Evolutionary conservation across 139 green algal genomes (phyloP).

Genomic region (Medakamo hakoo): DNA sequence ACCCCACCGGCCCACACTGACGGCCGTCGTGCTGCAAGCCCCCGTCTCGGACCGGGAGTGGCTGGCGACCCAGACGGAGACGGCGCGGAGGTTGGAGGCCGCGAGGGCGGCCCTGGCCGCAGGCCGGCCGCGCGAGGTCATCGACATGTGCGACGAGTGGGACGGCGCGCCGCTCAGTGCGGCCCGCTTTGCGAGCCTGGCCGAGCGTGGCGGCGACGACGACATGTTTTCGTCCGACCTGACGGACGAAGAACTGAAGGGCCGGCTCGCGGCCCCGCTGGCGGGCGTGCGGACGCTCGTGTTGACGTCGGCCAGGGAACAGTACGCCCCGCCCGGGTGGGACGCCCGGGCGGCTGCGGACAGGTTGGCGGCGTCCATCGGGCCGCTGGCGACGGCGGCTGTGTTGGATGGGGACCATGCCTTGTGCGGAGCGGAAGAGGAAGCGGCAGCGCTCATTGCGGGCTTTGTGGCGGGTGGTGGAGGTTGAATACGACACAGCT

Average conservation of each 20-base stretch:
- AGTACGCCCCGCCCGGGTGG: conserved; percentile 19
- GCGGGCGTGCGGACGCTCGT: conserved; percentile 21
- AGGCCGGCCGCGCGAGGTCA: conserved; percentile 23
- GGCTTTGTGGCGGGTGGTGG: too few relatives aligned
- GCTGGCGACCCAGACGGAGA: conserved; percentile 12
- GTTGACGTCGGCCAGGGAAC: conserved; percentile 28
- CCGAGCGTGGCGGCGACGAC: conserved; percentile 29
- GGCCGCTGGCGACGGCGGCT: background rate
- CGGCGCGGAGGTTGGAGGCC: background rate
- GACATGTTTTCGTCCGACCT: conserved; percentile 43
- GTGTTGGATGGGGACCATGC: too few relatives aligned
- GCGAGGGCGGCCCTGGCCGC: conserved; percentile 15
- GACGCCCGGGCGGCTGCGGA: conserved; percentile 3
- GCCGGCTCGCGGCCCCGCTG: conserved; percentile 1
- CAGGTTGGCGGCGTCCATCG: conserved; percentile 18
- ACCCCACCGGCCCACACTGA: conserved; percentile 2
- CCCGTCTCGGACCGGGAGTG: conserved; percentile 43
- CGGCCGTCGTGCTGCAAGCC: conserved; percentile 32
- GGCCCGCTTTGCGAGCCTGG: conserved; percentile 19
- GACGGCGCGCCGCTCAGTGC: conserved; percentile 30
- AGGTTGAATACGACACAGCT: too few relatives aligned
- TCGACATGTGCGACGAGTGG: conserved; percentile 15
- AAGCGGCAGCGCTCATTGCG: too few relatives aligned
- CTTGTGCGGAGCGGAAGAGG: too few relatives aligned
- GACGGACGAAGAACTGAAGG: conserved; percentile 16